phyloP scores from a whole-genome alignment of 1,139 yeast species.

The Protomyces arabidopsidicola region DNA sequence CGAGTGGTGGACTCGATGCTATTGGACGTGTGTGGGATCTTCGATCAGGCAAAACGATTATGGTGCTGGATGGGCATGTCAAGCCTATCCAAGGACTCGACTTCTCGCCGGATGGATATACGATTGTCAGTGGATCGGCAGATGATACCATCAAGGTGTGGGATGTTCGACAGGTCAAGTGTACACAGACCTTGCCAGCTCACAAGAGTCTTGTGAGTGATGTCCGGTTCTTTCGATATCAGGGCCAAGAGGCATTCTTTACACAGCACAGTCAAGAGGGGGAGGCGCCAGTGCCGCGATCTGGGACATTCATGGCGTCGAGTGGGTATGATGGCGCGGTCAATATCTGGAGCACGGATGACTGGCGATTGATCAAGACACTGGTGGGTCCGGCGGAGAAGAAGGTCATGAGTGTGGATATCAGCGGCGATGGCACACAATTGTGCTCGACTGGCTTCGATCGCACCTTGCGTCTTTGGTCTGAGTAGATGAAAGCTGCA shows the following conservation, averaged over 20 bases:
- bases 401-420: slow-evolving; percentile 68
- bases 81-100: slow-evolving; percentile 66
- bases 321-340: slow-evolving; percentile 60
- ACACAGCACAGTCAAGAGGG: slow-evolving; percentile 33
- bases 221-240: slow-evolving; percentile 46
- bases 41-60: slow-evolving; percentile 65
- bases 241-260: slow-evolving; percentile 36
- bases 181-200: slow-evolving; percentile 59
- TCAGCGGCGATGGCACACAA: slow-evolving; percentile 42
- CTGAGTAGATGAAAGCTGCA: background rate
- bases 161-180: slow-evolving; percentile 63
- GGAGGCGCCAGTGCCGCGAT: slow-evolving; percentile 28
- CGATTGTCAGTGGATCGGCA: slow-evolving; percentile 77
- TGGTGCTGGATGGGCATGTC: slow-evolving; percentile 61
- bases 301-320: slow-evolving; percentile 54
- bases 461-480: slow-evolving; percentile 65
- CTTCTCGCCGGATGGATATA: slow-evolving; percentile 73
- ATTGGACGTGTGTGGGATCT: slow-evolving; percentile 78
- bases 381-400: slow-evolving; percentile 59
- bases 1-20: slow-evolving; percentile 78
- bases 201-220: slow-evolving; percentile 72
- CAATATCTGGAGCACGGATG: slow-evolving; percentile 59
- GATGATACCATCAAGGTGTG: slow-evolving; percentile 78
- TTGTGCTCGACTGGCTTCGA: slow-evolving; percentile 81
- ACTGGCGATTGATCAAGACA: slow-evolving; percentile 58